Evolutionary conservation across 1,284 basidiomycete genomes (phyloP).

Genomic region (Rhodotorula sp.): DNA sequence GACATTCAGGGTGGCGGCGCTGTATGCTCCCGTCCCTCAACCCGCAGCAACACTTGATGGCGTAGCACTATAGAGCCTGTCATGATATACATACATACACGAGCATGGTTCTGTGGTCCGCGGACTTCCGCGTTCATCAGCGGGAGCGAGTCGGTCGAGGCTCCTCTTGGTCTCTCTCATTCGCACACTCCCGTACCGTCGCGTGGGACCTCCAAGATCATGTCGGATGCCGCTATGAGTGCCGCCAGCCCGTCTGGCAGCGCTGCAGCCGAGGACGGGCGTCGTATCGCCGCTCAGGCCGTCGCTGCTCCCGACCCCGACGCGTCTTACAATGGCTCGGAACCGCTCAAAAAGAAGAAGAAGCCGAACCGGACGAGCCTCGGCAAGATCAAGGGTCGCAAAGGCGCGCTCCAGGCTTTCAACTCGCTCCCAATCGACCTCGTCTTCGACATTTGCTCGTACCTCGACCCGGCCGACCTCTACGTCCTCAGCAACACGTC

Average conservation of each 20-base stretch:
- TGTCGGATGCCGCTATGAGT: neutral
- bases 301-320: neutral
- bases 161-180: neutral
- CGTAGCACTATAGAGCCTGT: too few species aligned
- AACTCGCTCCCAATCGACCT: slow-evolving; percentile 22
- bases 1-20: too few species aligned
- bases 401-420: slow-evolving; percentile 8
- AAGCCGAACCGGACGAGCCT: neutral
- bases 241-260: neutral
- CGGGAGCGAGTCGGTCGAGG: neutral
- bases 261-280: neutral
- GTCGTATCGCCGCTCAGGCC: neutral
- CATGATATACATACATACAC: too few species aligned
- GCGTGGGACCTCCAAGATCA: neutral
- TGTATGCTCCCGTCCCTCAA: too few species aligned
- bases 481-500: slow-evolving; percentile 13
- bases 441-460: slow-evolving; percentile 21
- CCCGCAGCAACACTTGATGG: too few species aligned
- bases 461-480: slow-evolving; percentile 18
- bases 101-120: too few species aligned
- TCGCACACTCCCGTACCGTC: neutral
- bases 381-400: slow-evolving; percentile 1
- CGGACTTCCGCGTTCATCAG: too few species aligned
- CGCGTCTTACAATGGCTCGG: neutral
- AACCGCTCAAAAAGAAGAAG: neutral